Evolutionary conservation across 495 filamentous ascomycete genomes (phyloP), one percentile per base, ranked within the genome.

Genomic region (Aspergillus homomorphus): DNA sequence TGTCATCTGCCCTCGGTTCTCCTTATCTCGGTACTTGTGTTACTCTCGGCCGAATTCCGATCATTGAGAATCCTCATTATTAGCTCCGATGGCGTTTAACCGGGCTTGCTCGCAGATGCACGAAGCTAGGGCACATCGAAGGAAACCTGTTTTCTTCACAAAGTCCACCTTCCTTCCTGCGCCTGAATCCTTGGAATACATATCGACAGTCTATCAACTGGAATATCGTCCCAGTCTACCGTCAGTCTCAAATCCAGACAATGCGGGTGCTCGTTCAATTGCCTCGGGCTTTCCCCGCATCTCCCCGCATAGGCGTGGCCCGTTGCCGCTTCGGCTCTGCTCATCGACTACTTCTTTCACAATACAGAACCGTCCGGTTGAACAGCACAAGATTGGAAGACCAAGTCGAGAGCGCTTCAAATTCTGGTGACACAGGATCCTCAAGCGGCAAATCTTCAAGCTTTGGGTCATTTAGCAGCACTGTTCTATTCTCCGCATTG

Each of bases 41-140:
- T 42, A 43, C 41, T 54, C 61, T 75, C 73, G 69, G 71, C 64
- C 62, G 63, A 75, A 61, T 51, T 73, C 71, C 68, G 66, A 66
- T 21, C 48, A 51, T 51, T 58, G 62, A 4, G 42, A 57, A n/a
- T 60, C 60, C 55, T 60, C 42, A 53, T 65, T 45, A 28, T 62
- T 64, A 52, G 48, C 28, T 45, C 58, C 58, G 58, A 64, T 67
- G 53, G 53, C 44, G 57, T 57, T 45, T 59, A 38, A 28, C 30
- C 44, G 48, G 48, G 30, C 26, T 33, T 45, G 4, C 4, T 38
- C 24, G 19, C 33, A 38, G 33, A 38, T 38, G 33, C 33, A 38
- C 33, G 6, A 38, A 9, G 33, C 33, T 38, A 38, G 33, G 33
- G 33, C 4, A 38, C 33, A 5, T 12, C 33, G 15, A 38, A 14